Conservation (phyloP, 345 rosid genomes). For the Lumnitzera racemosa region DNA sequence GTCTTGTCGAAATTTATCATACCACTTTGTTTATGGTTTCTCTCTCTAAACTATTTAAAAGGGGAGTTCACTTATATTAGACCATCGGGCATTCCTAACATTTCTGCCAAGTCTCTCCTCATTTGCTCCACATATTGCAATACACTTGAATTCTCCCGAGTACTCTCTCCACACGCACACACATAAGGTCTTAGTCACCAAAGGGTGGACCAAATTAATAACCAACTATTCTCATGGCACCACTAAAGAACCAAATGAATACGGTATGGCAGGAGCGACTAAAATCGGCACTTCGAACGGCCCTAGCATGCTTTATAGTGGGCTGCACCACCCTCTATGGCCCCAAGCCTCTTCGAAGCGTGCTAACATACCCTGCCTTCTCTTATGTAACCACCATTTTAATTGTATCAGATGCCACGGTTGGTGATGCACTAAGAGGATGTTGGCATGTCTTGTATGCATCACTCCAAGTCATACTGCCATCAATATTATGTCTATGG, state of each 20-base stretch:
- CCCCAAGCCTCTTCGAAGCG: conserved; percentile 26
- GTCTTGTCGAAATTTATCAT: too few species aligned
- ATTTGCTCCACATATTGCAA: too few species aligned
- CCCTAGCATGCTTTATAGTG: conserved; percentile 54
- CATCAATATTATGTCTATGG: conserved; percentile 29
- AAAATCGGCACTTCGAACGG: conserved; percentile 44
- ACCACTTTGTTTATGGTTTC: too few species aligned
- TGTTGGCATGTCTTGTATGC: conserved; percentile 42
- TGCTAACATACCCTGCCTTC: conserved; percentile 50
- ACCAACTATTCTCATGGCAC: too few species aligned
- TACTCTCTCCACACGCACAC: too few species aligned
- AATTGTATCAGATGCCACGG: conserved; percentile 63
- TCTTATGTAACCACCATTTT: conserved; percentile 61
- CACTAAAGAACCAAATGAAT: not conserved
- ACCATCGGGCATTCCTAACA: too few species aligned
- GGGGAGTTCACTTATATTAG: too few species aligned
- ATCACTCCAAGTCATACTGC: conserved; percentile 33
- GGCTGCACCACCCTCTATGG: conserved; percentile 57
- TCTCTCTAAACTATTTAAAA: too few species aligned
- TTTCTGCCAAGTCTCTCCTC: too few species aligned
- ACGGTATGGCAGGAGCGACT: conserved; percentile 27
- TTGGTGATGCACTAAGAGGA: conserved; percentile 57
- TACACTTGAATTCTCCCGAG: too few species aligned
- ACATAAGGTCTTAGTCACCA: too few species aligned
- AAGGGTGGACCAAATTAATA: too few species aligned